Percentiles rank a stretch among this genome's conserved stretches.
These are phyloP conservation scores for Sordaria brevicollis DNA, from an alignment of 495 filamentous ascomycete species.

Conservation along the genomic window DNA sequence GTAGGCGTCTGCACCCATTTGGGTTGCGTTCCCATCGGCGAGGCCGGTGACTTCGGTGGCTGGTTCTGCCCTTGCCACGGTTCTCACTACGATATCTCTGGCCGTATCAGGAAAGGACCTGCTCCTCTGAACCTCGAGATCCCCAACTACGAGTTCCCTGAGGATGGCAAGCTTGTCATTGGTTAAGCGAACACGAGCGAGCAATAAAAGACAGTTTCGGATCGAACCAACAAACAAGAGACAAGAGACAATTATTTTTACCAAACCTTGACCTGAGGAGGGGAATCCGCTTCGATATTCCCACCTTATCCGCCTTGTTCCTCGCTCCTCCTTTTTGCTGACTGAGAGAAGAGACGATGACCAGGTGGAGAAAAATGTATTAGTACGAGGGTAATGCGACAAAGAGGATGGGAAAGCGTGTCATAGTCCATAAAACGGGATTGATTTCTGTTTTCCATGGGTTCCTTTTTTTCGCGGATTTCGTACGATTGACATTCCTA, in stretches of 20 bases:
- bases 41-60: constrained; percentile 94
- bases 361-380: constrained; percentile 4
- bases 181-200: constrained; percentile 54
- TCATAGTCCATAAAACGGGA: neutral
- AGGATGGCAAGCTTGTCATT: constrained; percentile 68
- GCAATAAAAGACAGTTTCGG: neutral
- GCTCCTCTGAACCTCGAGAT: constrained; percentile 97
- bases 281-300: neutral
- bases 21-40: constrained; percentile 97
- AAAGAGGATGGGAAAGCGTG: constrained; percentile 2
- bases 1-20: constrained; percentile 96
- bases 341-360: neutral
- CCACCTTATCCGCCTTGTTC: neutral
- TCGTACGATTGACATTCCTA: neutral
- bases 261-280: neutral
- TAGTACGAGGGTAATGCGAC: constrained; percentile 9
- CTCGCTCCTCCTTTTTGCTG: neutral
- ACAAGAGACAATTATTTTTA: neutral
- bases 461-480: neutral
- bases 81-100: constrained; percentile 99
- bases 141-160: constrained; percentile 76
- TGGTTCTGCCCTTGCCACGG: constrained; percentile 99
- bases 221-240: neutral
- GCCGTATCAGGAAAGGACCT: constrained; percentile 89
- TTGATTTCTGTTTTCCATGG: neutral